Base-by-base conservation (phyloP, 345 rosid species). In the Sisymbrium altissimum region DNA sequence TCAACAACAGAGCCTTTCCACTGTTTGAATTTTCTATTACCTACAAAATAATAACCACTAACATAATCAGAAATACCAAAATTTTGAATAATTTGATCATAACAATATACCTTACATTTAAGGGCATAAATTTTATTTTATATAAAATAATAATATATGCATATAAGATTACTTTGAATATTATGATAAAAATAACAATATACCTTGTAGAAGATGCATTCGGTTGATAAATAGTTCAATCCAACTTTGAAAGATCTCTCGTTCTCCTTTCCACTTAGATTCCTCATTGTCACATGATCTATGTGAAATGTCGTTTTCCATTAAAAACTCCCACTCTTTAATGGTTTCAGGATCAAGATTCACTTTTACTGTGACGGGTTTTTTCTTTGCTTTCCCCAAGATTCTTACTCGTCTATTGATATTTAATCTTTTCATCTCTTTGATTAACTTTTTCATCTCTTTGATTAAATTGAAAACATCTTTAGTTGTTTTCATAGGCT, bases 1-100 rank as follows among this genome's bases (percentile, higher is more conserved):
- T 91, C 92, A 41, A 87, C 72, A 25, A 91, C 91, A 0, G 97
- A 88, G 33, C 88, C 89, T 72, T 83, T 83, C 95, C 95, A 91
- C 17, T 65, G 77, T 25, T 53, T 84, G 61, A 88, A 88, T 1
- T 77, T 63, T 57, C 90, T 84, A 70, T 88, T 66, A 2, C 89
- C 97, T 88, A 63, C 35, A 52, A 1, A 35, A 45, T 41, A 27
- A 0, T 0, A 46, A 44, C 9, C 2, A 1, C 25, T 35, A 49
- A 68, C 27, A 55, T 32, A 14, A 57, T 9, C 6, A 5, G 7
- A 58, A 4, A 7, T 3, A 58, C 39, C 27, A 57, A 3, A 10
- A 41, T 4, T 68, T 36, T 38, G 32, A 6, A 21, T n/a, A n/a
- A n/a, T n/a, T n/a, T n/a, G n/a, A n/a, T n/a, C n/a, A n/a, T n/a